These are phyloP conservation scores for Catunica adiposa DNA, from an alignment of 2,329 filamentous ascomycete species.

Conservation along the genomic window DNA sequence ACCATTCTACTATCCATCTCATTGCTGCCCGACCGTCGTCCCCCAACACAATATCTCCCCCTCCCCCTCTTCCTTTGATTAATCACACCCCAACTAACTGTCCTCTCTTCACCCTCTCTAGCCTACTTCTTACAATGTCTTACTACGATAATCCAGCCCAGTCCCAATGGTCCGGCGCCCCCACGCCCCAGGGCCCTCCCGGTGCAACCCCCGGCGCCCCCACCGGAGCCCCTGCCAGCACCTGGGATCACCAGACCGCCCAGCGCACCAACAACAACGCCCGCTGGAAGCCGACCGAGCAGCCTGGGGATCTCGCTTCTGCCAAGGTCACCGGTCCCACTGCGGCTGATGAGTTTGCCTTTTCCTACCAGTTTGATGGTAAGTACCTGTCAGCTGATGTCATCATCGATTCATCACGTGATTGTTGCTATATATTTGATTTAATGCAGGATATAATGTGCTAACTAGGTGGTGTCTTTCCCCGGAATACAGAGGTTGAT, in stretches of 20 bases:
- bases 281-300: slow-evolving; percentile 9
- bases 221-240: slow-evolving; percentile 20
- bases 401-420: no score
- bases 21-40: no score
- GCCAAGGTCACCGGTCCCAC: slow-evolving; percentile 48
- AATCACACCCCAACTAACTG: not conserved
- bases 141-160: slow-evolving; percentile 13
- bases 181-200: slow-evolving; percentile 8
- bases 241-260: slow-evolving; percentile 31
- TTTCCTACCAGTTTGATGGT: slow-evolving; percentile 82
- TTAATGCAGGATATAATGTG: not conserved
- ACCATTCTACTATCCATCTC: no score
- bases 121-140: slow-evolving; percentile 7
- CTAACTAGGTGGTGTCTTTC: not conserved
- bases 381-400: slow-evolving; percentile 26
- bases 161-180: slow-evolving; percentile 12
- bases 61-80: not conserved
- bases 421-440: no score
- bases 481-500: slow-evolving; percentile 62
- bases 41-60: not conserved
- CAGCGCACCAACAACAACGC: slow-evolving; percentile 23
- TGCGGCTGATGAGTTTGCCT: slow-evolving; percentile 63
- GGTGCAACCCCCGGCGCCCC: not conserved
- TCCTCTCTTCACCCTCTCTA: not conserved
- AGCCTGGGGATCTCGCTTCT: slow-evolving; percentile 3